Evolutionary conservation across 75 land plant genomes (phyloP), one percentile per base, ranked within the genome.

Genomic region (Selaginella tamariscina): DNA sequence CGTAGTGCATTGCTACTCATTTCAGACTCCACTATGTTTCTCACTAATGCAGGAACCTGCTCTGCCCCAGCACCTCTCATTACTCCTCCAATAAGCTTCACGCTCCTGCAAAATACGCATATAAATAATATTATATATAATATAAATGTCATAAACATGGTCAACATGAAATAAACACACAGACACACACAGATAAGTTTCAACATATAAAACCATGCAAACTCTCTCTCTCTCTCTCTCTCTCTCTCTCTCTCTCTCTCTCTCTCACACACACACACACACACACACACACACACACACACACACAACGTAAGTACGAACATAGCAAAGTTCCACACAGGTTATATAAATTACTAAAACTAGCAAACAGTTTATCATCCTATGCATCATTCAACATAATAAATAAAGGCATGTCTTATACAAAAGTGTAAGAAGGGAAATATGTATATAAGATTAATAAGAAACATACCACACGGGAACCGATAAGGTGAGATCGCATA

Each of bases 41-140:
- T 76, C 57, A 93, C 95, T 29, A 86, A 70, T 33, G 92, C 98
- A 0, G 95, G 82, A 11, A 89, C 56, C 77, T 93, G 98, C 56
- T 93, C 98, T 23, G 98, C 89, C 28, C 90, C 98, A 71, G 95
- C 84, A 32, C 98, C 98, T 76, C 90, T 81, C 82, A 93, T 89
- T 39, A 95, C 86, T 49, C 90, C 88, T 5, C 98, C 98, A 27
- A 86, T 69, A 75, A 84, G 95, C 26, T 79, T 70, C 54, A 89
- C 88, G 66, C 81, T 85, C 98, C 98, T 93, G 71, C 56, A 66
- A 0, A 32, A 54, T 30, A 32, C 44, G 39, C n/a, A 9, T 27
- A 31, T 0, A 5, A 24, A 32, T 2, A 11, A 29, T 62, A 28
- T 49, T 13, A 71, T 18, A 28, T 29, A 11, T 49, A 49, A 49